Conservation (phyloP, 345 rosid genomes). For the Turnera subulata region DNA sequence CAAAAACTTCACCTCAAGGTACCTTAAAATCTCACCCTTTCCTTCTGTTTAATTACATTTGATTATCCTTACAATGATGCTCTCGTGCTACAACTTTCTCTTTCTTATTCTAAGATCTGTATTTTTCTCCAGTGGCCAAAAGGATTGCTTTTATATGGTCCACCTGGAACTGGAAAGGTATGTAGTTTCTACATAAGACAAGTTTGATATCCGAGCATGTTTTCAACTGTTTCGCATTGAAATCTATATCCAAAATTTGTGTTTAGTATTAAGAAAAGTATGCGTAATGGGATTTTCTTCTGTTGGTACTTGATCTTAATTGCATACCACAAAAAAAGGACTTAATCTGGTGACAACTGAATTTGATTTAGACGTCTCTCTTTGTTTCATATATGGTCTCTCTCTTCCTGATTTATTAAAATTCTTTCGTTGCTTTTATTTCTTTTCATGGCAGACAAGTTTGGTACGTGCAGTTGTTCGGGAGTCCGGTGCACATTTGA, state of each 20-base stretch:
- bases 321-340: neutral
- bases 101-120: neutral
- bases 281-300: no score
- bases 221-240: neutral
- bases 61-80: neutral
- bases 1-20: conserved; percentile 78
- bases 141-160: conserved; percentile 84
- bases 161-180: conserved; percentile 98
- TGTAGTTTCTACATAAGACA: neutral
- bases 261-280: neutral
- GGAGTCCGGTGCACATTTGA: conserved; percentile 77
- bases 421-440: neutral
- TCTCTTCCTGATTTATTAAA: neutral
- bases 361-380: neutral
- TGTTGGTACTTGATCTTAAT: no score
- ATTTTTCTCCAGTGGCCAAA: conserved; percentile 60
- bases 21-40: neutral
- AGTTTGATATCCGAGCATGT: neutral
- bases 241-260: neutral
- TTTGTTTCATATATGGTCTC: neutral
- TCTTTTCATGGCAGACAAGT: conserved; percentile 54
- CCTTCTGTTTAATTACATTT: neutral
- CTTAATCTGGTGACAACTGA: neutral
- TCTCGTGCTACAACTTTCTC: conserved; percentile 7
- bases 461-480: conserved; percentile 86